Percentiles rank a stretch among this genome's conserved stretches.
Evolutionary conservation across 768 basidiomycete species (phyloP).

Genomic region (Suillus variegatus): DNA sequence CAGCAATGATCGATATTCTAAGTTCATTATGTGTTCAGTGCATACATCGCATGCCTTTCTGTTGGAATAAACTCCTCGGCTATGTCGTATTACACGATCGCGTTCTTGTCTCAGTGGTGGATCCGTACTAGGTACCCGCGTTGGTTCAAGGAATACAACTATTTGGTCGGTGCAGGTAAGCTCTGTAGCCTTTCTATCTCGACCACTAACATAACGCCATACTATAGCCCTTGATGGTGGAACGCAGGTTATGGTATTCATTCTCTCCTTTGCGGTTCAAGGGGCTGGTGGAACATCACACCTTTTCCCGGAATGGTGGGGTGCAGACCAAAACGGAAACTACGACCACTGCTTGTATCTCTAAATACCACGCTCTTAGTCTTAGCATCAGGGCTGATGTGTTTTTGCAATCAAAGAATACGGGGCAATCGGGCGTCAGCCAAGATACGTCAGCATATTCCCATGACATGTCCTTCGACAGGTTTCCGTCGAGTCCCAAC

Average conservation of each 20-base stretch:
- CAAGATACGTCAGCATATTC: no score
- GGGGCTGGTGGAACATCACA: constrained; percentile 50
- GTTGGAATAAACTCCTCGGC: constrained; percentile 31
- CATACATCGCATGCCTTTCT: constrained; percentile 4
- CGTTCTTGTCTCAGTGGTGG: constrained; percentile 40
- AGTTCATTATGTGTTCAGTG: constrained; percentile 11
- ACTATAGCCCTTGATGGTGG: constrained; percentile 37
- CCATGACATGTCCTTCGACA: no score
- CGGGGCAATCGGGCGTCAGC: no score
- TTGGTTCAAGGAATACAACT: constrained; percentile 42
- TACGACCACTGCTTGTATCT: constrained; percentile 15
- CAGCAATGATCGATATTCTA: constrained; percentile 1
- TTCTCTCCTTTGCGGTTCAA: constrained; percentile 50
- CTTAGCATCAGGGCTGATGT: no score
- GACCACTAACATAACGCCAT: neutral
- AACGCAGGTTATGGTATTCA: constrained; percentile 54
- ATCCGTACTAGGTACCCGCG: constrained; percentile 36
- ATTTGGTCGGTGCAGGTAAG: constrained; percentile 45
- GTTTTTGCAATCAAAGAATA: no score
- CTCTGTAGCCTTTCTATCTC: neutral
- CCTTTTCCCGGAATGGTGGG: constrained; percentile 56
- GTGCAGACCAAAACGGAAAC: constrained; percentile 47
- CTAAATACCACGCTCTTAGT: neutral
- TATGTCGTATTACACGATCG: constrained; percentile 21
- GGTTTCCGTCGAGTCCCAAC: no score